A percentile compares a stretch with the other conserved stretches of the same genome.
These are phyloP conservation scores for Hylodesmum podocarpum DNA, from an alignment of 306 rosid genomes.

Conservation along the genomic window DNA sequence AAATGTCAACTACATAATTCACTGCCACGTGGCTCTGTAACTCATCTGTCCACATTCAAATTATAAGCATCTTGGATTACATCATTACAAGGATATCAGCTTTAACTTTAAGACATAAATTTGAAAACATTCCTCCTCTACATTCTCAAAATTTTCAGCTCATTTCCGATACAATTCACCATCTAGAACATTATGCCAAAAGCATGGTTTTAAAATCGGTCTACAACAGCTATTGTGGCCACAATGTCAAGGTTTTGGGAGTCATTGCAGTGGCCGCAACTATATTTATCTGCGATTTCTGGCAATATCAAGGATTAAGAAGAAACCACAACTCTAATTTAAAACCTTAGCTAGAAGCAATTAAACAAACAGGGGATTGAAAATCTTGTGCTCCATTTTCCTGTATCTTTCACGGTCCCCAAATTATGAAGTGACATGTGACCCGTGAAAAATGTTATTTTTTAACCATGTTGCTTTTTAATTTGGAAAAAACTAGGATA, in stretches of 20 bases:
- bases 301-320: neutral
- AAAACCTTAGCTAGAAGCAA: neutral
- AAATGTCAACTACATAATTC: conserved; percentile 4
- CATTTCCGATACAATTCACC: conserved; percentile 13
- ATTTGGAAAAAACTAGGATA: neutral
- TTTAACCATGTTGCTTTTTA: neutral
- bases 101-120: neutral
- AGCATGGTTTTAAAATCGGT: neutral
- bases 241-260: neutral
- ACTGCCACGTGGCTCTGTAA: neutral
- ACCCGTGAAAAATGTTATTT: neutral
- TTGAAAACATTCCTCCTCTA: neutral
- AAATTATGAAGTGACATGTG: neutral
- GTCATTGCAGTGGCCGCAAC: neutral
- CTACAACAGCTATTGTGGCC: neutral
- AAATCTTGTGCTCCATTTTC: neutral
- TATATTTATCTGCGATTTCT: neutral
- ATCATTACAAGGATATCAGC: conserved; percentile 9
- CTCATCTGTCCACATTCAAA: conserved; percentile 9
- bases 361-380: neutral
- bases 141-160: neutral
- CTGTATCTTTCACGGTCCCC: neutral
- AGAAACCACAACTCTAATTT: neutral
- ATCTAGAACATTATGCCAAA: neutral
- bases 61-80: neutral